These are phyloP conservation scores for Sphaerulina populicola DNA, from an alignment of 2,329 filamentous ascomycete species.

Conservation along the genomic window DNA sequence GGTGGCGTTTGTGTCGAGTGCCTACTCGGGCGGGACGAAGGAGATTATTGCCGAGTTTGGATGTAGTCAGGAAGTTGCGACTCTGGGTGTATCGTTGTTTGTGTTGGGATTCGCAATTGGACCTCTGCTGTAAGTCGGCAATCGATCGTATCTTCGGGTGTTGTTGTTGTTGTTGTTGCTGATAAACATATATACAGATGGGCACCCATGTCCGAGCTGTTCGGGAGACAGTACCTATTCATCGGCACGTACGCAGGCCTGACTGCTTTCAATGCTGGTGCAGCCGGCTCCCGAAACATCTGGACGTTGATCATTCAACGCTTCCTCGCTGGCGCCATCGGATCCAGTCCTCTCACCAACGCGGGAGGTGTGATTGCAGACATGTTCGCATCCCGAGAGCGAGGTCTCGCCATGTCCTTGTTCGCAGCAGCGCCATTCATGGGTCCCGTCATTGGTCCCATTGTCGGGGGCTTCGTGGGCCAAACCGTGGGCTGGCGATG, in stretches of 20 bases:
- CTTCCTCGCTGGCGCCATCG: slow-evolving; percentile 40
- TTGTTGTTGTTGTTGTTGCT: too few relatives aligned
- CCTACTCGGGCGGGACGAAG: slow-evolving; percentile 52
- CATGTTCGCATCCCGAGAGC: slow-evolving; percentile 37
- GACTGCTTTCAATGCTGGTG: slow-evolving; percentile 37
- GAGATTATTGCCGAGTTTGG: slow-evolving; percentile 50
- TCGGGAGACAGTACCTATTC: slow-evolving; percentile 40
- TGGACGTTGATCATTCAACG: slow-evolving; percentile 40
- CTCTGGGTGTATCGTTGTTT: slow-evolving; percentile 56
- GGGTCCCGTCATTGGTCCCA: slow-evolving; percentile 50
- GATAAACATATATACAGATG: slow-evolving; percentile 32
- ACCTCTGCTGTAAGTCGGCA: slow-evolving; percentile 15
- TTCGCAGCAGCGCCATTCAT: slow-evolving; percentile 62
- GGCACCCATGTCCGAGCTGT: slow-evolving; percentile 55
- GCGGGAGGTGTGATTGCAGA: slow-evolving; percentile 43
- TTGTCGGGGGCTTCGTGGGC: slow-evolving; percentile 58
- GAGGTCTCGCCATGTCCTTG: slow-evolving; percentile 49
- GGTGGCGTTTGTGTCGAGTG: slow-evolving; percentile 62
- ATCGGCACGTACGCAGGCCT: slow-evolving; percentile 33
- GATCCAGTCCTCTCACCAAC: slow-evolving; percentile 39
- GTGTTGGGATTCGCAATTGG: slow-evolving; percentile 56
- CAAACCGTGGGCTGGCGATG: slow-evolving; percentile 58
- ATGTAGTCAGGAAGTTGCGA: slow-evolving; percentile 47
- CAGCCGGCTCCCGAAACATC: slow-evolving; percentile 40
- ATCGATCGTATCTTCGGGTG: not conserved